A percentile compares a stretch with the other conserved stretches of the same genome.
Conservation (phyloP, 2,329 filamentous ascomycete genomes). For the Epichloe baconii region DNA sequence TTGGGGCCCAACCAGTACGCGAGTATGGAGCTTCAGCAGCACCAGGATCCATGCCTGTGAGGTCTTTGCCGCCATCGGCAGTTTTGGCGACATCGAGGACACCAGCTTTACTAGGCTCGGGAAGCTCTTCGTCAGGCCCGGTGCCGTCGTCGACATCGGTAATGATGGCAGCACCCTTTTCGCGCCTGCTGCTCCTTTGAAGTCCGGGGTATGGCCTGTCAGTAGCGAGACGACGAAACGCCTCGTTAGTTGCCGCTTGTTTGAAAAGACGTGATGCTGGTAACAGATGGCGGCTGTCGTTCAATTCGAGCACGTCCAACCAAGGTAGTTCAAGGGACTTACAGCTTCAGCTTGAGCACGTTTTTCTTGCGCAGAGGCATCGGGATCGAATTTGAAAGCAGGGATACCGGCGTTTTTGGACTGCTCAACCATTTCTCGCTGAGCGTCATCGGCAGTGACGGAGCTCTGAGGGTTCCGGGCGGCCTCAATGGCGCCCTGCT, state of each 20-base stretch:
- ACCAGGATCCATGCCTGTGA: constrained; percentile 37
- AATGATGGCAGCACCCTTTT: constrained; percentile 55
- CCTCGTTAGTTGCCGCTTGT: background rate
- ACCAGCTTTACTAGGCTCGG: constrained; percentile 57
- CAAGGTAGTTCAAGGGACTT: constrained; percentile 20
- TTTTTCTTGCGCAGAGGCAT: constrained; percentile 76
- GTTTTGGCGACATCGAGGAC: constrained; percentile 44
- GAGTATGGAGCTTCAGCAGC: constrained; percentile 34
- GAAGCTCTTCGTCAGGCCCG: constrained; percentile 61
- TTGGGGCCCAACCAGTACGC: constrained; percentile 72
- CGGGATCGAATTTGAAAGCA: constrained; percentile 76
- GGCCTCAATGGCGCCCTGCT: constrained; percentile 67
- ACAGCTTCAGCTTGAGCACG: constrained; percentile 65
- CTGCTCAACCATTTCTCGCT: constrained; percentile 62
- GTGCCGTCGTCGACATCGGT: constrained; percentile 69
- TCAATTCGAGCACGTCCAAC: background rate
- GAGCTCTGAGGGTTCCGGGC: constrained; percentile 56
- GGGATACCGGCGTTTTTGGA: constrained; percentile 65
- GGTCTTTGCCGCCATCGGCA: constrained; percentile 32
- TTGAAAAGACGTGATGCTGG: background rate
- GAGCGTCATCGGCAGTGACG: constrained; percentile 56
- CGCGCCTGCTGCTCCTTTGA: constrained; percentile 19
- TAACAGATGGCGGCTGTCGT: background rate
- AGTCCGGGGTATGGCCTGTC: constrained; percentile 27
- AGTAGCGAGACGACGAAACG: background rate